Evolutionary conservation across 257 asterid species (phyloP), one percentile per base, ranked within the genome.

Genomic region (Capsicum rhomboideum): DNA sequence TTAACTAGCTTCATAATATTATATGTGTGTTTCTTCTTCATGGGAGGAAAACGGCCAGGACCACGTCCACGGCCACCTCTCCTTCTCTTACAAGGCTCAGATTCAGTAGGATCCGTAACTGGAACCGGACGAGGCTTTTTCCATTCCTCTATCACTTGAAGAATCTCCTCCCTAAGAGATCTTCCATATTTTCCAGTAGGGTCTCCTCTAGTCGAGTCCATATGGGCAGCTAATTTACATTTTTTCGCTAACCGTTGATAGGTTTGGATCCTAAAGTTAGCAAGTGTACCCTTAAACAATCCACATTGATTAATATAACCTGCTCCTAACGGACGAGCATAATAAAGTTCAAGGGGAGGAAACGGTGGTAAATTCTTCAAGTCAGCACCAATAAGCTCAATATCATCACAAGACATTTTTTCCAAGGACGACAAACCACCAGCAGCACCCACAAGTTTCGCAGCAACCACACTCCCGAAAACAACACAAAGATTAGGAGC

Each of bases 91-190:
- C 4, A 54, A 17, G 99, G 99, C 91, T 94, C 99, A 9, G 99
- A 94, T 87, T 96, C 99, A 85, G 98, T 54, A 54, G 61, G 99
- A 85, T 34, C 40, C 4, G 40, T 4, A 34, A 94, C 99, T 0
- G 99, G 97, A 79, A 96, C 99, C 67, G 98, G 99, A 80, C 98
- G 98, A 34, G 98, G 98, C 88, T 96, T 98, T 83, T 96, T 97
- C 98, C 99, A 94, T 83, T 96, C 92, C 90, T 93, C 99, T 71
- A 96, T 96, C 93, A 93, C 94, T 79, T 94, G 93, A 44, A 87
- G 93, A 83, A 96, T 90, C 40, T 34, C 40, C 40, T 34, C 40
- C 40, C 40, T 34, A 34, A 34, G 40, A 34, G 40, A 34, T 34
- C 40, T 34, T 34, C 40, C 40, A 34, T 34, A 34, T 34, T 34